phyloP scores from a whole-genome alignment of 2,329 filamentous ascomycete species.

The Neophaeococcomyces aloes region DNA sequence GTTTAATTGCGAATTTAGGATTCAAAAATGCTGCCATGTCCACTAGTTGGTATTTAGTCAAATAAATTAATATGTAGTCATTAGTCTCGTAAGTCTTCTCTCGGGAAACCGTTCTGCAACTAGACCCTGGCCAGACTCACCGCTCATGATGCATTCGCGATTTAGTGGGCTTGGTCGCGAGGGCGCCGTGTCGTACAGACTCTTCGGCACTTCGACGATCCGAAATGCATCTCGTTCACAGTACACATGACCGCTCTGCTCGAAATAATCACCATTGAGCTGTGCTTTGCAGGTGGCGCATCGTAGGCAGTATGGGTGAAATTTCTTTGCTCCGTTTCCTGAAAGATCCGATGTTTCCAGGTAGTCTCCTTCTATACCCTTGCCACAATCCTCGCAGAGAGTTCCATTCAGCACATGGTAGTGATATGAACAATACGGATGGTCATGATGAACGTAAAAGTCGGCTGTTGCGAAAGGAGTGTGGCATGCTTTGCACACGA shows the following conservation, averaged over 20 bases:
- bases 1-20: no score
- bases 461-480: conserved; percentile 75
- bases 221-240: conserved; percentile 78
- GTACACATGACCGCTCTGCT: conserved; percentile 67
- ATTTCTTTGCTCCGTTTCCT: conserved; percentile 48
- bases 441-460: conserved; percentile 83
- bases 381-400: conserved; percentile 66
- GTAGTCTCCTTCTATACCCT: conserved; percentile 88
- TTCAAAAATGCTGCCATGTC: no score
- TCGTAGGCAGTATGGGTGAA: conserved; percentile 76
- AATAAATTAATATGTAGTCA: conserved; percentile 28
- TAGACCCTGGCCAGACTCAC: conserved; percentile 14
- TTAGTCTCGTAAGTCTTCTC: conserved; percentile 39
- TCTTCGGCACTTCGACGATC: conserved; percentile 15
- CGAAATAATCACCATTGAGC: conserved; percentile 79
- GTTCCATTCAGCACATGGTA: conserved; percentile 89
- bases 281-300: conserved; percentile 63
- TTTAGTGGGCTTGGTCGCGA: conserved; percentile 20
- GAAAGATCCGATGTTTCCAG: conserved; percentile 59
- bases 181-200: conserved; percentile 19
- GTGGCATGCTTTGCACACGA: conserved; percentile 76
- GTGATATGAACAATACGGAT: conserved; percentile 81
- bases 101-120: conserved; percentile 35
- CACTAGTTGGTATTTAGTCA: background rate
- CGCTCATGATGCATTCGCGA: conserved; percentile 21